These are phyloP conservation scores for Plasmodium gonderi DNA, from an alignment of 169 alveolate species.

Conservation along the genomic window DNA sequence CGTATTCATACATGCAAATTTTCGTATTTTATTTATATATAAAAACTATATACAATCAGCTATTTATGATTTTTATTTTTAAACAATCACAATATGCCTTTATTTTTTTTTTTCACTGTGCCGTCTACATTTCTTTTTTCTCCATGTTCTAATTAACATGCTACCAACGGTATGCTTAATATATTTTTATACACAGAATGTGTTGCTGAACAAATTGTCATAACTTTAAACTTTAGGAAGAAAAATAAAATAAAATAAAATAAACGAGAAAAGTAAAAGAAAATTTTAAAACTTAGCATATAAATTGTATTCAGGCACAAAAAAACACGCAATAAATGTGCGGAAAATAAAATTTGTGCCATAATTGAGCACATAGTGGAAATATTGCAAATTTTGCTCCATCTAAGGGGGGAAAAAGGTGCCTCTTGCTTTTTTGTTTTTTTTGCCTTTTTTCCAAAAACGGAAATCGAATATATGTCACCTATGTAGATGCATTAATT, in stretches of 20 bases:
- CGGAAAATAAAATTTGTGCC: no score
- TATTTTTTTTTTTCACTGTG: background rate
- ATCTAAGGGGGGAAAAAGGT: no score
- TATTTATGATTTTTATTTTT: background rate
- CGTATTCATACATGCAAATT: background rate
- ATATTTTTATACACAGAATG: background rate
- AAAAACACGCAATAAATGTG: no score
- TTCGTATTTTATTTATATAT: background rate
- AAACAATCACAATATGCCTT: background rate
- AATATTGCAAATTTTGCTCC: no score
- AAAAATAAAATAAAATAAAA: no score
- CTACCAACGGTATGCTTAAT: background rate
- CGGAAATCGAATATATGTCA: no score
- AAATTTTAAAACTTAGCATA: background rate
- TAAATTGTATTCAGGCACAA: no score
- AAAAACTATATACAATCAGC: background rate
- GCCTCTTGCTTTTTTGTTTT: no score
- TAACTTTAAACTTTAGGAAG: background rate
- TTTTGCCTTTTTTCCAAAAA: no score
- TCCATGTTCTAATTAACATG: background rate
- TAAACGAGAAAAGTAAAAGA: slow-evolving; percentile 2
- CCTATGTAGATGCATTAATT: no score
- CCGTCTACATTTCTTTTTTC: background rate
- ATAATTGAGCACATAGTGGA: no score
- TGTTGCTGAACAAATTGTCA: background rate